Conservation (phyloP, 169 alveolate genomes). For the Eimeria acervulina region DNA sequence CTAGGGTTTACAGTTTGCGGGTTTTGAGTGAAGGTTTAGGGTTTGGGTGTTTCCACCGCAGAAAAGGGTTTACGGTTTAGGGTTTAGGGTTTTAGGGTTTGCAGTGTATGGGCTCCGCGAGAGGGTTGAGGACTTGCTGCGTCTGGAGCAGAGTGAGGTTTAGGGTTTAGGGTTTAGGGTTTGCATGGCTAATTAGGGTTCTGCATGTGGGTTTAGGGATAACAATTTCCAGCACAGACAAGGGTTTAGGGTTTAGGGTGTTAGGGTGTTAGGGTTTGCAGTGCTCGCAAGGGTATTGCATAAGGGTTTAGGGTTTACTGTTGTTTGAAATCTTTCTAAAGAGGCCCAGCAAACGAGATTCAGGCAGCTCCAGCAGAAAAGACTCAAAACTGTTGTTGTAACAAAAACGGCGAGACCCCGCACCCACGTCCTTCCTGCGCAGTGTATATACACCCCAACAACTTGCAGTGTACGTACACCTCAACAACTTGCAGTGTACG, state of each 20-base stretch:
- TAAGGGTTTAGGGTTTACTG: slow-evolving; percentile 40
- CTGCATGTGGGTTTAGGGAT: background rate
- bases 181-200: background rate
- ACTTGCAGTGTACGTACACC: background rate
- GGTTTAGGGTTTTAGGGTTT: background rate
- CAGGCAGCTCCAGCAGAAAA: slow-evolving; percentile 25
- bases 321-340: background rate
- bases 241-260: background rate
- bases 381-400: slow-evolving; percentile 50
- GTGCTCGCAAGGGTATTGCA: background rate
- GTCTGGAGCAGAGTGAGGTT: too few species aligned
- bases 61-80: background rate
- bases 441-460: slow-evolving; percentile 1
- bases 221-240: background rate
- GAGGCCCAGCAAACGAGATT: slow-evolving; percentile 33
- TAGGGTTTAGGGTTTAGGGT: slow-evolving; percentile 6
- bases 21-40: background rate
- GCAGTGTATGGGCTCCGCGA: background rate
- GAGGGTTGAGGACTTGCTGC: too few species aligned
- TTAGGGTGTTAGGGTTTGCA: background rate
- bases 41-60: too few species aligned
- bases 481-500: background rate
- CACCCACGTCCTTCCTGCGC: slow-evolving; percentile 29
- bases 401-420: slow-evolving; percentile 35
- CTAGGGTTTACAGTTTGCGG: background rate